Base-by-base conservation (phyloP, 1,284 basidiomycete species). In the Phlebopus sp. region DNA sequence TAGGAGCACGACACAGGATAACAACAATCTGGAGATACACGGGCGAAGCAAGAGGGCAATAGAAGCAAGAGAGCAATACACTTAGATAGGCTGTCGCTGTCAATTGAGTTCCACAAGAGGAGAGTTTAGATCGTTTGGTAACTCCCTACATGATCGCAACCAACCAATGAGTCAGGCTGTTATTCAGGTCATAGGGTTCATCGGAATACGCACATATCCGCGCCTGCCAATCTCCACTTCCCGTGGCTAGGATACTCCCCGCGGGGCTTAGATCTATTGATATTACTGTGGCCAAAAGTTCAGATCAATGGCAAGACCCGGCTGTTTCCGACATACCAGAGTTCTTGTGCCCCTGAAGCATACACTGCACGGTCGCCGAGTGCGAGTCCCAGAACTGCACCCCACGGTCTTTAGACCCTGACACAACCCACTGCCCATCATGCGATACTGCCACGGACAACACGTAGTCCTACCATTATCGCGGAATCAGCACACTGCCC, bases 341-440 rank as follows among this genome's bases (percentile, higher is more conserved):
- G 64, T 94, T 94, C 69, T 92, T 93, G 69, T 95, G 92, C 2
- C 91, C 92, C 66, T 92, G 90, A 6, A 96, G 71, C 74, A 92
- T 85, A 56, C 90, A 83, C 62, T 93, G 90, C 36, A 87, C 79
- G 54, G 83, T 79, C 1, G 82, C 88, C 5, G 77, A 81, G 51
- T 75, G 74, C 14, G 86, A 80, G 61, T 95, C 89, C 91, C 92
- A 96, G 64, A 93, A 89, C 64, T 90, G 85, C 31, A 96, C 90
- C 1, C 86, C 84, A 18, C 92, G 81, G 68, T 97, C 93, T 66
- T 95, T 95, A 17, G 90, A 92, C 19, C 92, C 91, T 17, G 90
- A 92, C 3, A 92, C 90, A 55, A 95, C 84, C 85, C 89, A 95
- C 54, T 84, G 79, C 19, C 87, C 87, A 64, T 96, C 91, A 47